These are phyloP conservation scores for Fusarium aywerte DNA, from an alignment of 2,329 filamentous ascomycete genomes.

Conservation along the genomic window DNA sequence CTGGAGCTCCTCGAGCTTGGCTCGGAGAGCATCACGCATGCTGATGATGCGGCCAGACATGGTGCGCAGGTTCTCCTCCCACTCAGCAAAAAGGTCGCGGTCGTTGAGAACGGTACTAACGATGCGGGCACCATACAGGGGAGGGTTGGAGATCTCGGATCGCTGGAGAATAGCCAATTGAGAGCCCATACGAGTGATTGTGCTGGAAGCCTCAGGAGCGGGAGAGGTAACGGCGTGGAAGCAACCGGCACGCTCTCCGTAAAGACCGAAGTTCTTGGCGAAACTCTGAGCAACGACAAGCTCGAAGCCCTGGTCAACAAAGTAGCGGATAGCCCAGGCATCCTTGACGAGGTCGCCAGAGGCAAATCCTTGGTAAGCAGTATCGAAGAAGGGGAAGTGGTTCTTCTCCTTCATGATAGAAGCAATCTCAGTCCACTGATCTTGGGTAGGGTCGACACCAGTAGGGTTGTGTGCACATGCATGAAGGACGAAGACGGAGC, in stretches of 20 bases:
- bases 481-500: slow-evolving; percentile 90
- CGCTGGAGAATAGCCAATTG: slow-evolving; percentile 95
- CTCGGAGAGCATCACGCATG: slow-evolving; percentile 84
- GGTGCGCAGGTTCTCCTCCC: slow-evolving; percentile 89
- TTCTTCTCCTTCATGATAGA: slow-evolving; percentile 77
- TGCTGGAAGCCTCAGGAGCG: slow-evolving; percentile 71
- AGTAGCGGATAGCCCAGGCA: slow-evolving; percentile 93
- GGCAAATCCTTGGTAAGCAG: slow-evolving; percentile 96
- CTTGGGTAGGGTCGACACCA: slow-evolving; percentile 90
- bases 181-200: slow-evolving; percentile 75
- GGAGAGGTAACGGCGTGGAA: slow-evolving; percentile 92
- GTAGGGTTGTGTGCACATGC: slow-evolving; percentile 98
- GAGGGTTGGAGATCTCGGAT: slow-evolving; percentile 97
- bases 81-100: slow-evolving; percentile 81
- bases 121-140: slow-evolving; percentile 92
- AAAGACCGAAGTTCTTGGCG: slow-evolving; percentile 97
- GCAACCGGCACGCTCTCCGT: slow-evolving; percentile 94
- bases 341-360: slow-evolving; percentile 88
- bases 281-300: slow-evolving; percentile 92
- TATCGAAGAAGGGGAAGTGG: slow-evolving; percentile 99
- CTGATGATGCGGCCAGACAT: slow-evolving; percentile 96
- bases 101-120: slow-evolving; percentile 88
- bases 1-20: slow-evolving; percentile 82
- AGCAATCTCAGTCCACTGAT: slow-evolving; percentile 94
- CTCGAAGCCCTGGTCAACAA: slow-evolving; percentile 90